Percentiles rank a stretch among this genome's conserved stretches.
phyloP scores from a whole-genome alignment of 495 filamentous ascomycete genomes.

The Lentithecium fluviatile region DNA sequence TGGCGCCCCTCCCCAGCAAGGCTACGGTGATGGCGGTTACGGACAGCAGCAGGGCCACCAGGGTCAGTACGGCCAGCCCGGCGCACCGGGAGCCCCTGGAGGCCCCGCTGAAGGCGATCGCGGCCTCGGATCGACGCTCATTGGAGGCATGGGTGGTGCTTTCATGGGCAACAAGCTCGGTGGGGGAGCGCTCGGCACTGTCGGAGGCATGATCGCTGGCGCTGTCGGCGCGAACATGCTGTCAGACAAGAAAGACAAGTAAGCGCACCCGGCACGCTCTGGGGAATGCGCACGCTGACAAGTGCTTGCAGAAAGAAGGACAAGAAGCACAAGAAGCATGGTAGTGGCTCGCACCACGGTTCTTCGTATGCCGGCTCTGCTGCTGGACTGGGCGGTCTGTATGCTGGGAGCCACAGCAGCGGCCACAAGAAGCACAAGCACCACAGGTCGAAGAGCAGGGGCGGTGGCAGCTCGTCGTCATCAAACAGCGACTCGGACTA shows the following conservation, averaged over 20 bases:
- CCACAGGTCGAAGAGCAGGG: slow-evolving; percentile 27
- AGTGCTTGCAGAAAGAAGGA: slow-evolving; percentile 32
- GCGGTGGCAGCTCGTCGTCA: slow-evolving; percentile 25
- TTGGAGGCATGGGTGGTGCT: slow-evolving; percentile 55
- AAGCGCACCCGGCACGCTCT: slow-evolving; percentile 12
- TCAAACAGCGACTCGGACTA: slow-evolving; percentile 37
- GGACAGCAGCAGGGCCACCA: slow-evolving; percentile 26
- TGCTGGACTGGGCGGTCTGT: slow-evolving; percentile 32
- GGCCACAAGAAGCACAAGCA: slow-evolving; percentile 34
- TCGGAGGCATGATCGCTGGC: slow-evolving; percentile 53
- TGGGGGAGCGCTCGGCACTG: slow-evolving; percentile 51
- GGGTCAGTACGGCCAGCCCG: slow-evolving; percentile 11
- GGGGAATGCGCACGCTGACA: no score
- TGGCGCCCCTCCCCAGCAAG: slow-evolving; percentile 27
- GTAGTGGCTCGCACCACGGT: slow-evolving; percentile 24
- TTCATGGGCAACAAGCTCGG: slow-evolving; percentile 52
- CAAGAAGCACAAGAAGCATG: slow-evolving; percentile 37
- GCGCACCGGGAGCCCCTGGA: slow-evolving; percentile 32
- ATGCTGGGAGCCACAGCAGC: slow-evolving; percentile 33
- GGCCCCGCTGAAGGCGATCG: slow-evolving; percentile 48
- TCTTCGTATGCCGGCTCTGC: slow-evolving; percentile 24
- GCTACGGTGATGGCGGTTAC: slow-evolving; percentile 28
- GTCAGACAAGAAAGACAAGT: slow-evolving; percentile 46
- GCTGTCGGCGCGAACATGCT: slow-evolving; percentile 58
- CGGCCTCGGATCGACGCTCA: slow-evolving; percentile 55